phyloP scores from a whole-genome alignment of 1,284 basidiomycete species.

The Apiotrichum brassicae region DNA sequence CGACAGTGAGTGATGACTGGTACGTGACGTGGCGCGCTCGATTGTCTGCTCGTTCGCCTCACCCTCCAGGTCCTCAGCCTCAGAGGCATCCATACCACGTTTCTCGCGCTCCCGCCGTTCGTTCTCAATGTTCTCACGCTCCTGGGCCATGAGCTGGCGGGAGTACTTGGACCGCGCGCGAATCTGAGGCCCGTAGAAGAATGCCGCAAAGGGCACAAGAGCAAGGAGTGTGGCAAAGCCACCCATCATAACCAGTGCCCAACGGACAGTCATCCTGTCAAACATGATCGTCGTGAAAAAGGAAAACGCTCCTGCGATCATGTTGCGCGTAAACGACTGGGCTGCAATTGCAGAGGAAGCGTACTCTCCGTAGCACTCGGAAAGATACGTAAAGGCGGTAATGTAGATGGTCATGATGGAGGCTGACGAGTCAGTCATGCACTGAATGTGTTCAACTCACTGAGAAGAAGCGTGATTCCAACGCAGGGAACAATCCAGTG shows the following conservation, averaged over 20 bases:
- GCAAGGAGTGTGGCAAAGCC: slow-evolving; percentile 20
- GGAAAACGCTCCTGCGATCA: slow-evolving; percentile 11
- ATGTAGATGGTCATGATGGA: slow-evolving; percentile 17
- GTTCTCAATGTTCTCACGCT: slow-evolving; percentile 28
- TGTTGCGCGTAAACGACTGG: slow-evolving; percentile 14
- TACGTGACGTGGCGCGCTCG: background rate
- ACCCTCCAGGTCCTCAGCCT: slow-evolving; percentile 14
- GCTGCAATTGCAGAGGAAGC: slow-evolving; percentile 13
- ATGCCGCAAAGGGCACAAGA: slow-evolving; percentile 38
- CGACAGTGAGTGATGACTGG: background rate
- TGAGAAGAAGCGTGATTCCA: background rate
- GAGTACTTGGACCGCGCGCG: slow-evolving; percentile 31
- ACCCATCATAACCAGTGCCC: slow-evolving; percentile 15
- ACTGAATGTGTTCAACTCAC: background rate
- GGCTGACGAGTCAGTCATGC: background rate
- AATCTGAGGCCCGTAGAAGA: slow-evolving; percentile 36
- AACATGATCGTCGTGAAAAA: slow-evolving; percentile 21
- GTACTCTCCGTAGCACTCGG: slow-evolving; percentile 18
- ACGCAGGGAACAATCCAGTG: slow-evolving; percentile 30
- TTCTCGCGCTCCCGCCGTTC: slow-evolving; percentile 16
- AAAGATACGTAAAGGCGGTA: slow-evolving; percentile 3
- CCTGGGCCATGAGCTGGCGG: slow-evolving; percentile 36
- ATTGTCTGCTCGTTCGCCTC: slow-evolving; percentile 12
- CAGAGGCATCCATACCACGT: slow-evolving; percentile 9
- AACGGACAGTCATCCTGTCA: slow-evolving; percentile 12